Evolutionary conservation across 1,284 basidiomycete species (phyloP).

Genomic region (Trichosporon inkin): DNA sequence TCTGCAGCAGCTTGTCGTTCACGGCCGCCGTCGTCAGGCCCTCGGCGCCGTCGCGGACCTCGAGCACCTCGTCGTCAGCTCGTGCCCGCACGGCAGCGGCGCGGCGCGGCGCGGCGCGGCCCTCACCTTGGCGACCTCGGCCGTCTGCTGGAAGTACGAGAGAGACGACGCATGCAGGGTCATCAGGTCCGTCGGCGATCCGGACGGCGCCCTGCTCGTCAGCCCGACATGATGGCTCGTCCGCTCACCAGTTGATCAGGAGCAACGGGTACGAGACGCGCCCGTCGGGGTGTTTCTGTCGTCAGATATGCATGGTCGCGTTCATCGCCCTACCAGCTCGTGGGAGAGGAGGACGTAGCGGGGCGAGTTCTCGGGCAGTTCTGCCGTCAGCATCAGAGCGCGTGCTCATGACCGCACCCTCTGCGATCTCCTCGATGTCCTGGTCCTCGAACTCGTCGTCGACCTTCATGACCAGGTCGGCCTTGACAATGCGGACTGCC

Average conservation of each 20-base stretch:
- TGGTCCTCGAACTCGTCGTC: conserved; percentile 72
- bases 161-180: conserved; percentile 80
- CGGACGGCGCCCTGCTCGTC: conserved; percentile 56
- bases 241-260: conserved; percentile 70
- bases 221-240: conserved; percentile 8
- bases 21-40: conserved; percentile 67
- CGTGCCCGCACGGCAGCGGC: too few relatives aligned
- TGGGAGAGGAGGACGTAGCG: conserved; percentile 82
- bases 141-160: conserved; percentile 68
- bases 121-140: conserved; percentile 48
- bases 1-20: conserved; percentile 59
- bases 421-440: conserved; percentile 72
- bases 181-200: conserved; percentile 68
- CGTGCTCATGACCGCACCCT: conserved; percentile 56
- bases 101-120: too few relatives aligned
- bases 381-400: conserved; percentile 51
- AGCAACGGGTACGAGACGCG: conserved; percentile 78
- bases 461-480: conserved; percentile 70
- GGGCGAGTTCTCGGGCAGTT: conserved; percentile 83
- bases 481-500: conserved; percentile 79
- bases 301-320: not conserved
- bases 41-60: conserved; percentile 74
- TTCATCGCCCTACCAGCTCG: conserved; percentile 55
- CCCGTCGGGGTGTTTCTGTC: conserved; percentile 68
- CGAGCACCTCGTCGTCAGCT: conserved; percentile 56